These are phyloP conservation scores for Fusarium bulbicola DNA, from an alignment of 2,329 filamentous ascomycete species.

Conservation along the genomic window DNA sequence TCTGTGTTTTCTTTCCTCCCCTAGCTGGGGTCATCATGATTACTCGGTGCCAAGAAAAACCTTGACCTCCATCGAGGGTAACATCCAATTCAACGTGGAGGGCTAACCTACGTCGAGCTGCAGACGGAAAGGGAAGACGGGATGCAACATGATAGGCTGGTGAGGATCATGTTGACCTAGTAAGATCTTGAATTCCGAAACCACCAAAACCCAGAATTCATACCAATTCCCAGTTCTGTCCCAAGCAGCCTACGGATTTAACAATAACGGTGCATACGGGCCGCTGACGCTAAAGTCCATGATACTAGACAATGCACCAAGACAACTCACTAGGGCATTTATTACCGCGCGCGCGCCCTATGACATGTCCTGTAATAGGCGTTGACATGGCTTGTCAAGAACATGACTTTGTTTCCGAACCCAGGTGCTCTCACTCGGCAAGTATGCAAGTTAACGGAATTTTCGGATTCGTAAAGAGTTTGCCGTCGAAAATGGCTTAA, in stretches of 20 bases:
- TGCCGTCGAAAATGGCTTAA: background rate
- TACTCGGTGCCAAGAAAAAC: conserved; percentile 22
- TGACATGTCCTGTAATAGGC: background rate
- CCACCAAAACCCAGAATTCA: background rate
- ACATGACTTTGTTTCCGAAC: background rate
- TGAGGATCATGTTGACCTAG: background rate
- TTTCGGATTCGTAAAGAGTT: background rate
- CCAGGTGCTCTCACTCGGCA: background rate
- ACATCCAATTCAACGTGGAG: background rate
- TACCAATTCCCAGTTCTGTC: background rate
- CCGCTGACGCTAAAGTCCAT: background rate
- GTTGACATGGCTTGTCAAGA: background rate
- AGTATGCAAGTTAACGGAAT: background rate
- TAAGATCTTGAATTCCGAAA: background rate
- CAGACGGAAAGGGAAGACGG: too few species aligned
- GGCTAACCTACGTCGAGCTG: background rate
- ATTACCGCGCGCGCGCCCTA: background rate
- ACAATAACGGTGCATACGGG: background rate
- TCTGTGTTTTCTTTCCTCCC: background rate
- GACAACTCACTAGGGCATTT: background rate
- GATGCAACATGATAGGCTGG: background rate
- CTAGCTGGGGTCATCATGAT: conserved; percentile 23
- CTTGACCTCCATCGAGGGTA: conserved; percentile 4
- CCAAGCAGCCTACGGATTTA: background rate
- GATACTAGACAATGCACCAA: background rate